phyloP scores from a whole-genome alignment of 371 early-diverging fungal species.

The Mucor racemosus region DNA sequence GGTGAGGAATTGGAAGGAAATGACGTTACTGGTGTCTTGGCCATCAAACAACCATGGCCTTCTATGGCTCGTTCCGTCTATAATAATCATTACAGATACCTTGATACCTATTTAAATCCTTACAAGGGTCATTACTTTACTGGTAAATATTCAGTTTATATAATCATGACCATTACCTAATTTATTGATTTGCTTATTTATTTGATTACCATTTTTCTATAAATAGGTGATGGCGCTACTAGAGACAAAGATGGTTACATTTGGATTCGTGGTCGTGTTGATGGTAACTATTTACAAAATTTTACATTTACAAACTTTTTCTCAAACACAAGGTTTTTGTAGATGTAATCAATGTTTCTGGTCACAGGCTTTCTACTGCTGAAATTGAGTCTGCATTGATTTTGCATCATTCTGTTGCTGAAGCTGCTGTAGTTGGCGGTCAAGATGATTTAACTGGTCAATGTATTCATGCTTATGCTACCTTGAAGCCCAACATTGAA shows the following conservation, averaged over 20 bases:
- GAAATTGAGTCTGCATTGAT: constrained; percentile 95
- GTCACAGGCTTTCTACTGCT: constrained; percentile 95
- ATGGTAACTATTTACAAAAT: constrained; percentile 49
- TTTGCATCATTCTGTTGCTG: constrained; percentile 82
- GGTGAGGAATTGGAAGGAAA: constrained; percentile 78
- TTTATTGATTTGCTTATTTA: not conserved
- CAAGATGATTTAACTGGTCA: constrained; percentile 95
- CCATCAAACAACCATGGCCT: constrained; percentile 93
- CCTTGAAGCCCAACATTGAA: constrained; percentile 63
- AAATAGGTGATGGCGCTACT: constrained; percentile 79
- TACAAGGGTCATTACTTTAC: constrained; percentile 91
- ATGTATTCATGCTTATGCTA: constrained; percentile 75
- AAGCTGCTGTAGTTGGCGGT: constrained; percentile 95
- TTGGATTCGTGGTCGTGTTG: constrained; percentile 95
- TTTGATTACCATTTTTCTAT: not conserved
- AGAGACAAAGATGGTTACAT: constrained; percentile 94
- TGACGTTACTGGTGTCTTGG: constrained; percentile 90
- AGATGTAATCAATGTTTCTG: constrained; percentile 97
- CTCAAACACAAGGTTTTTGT: constrained; percentile 5
- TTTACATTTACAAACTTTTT: not conserved
- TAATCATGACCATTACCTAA: constrained; percentile 1
- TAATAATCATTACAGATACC: constrained; percentile 88
- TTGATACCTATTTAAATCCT: constrained; percentile 88
- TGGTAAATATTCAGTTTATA: constrained; percentile 39
- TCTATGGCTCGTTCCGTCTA: constrained; percentile 94